Percentiles rank a stretch among this genome's conserved stretches.
Evolutionary conservation across 306 rosid genomes (phyloP).

Genomic region (Crotalaria pallida): DNA sequence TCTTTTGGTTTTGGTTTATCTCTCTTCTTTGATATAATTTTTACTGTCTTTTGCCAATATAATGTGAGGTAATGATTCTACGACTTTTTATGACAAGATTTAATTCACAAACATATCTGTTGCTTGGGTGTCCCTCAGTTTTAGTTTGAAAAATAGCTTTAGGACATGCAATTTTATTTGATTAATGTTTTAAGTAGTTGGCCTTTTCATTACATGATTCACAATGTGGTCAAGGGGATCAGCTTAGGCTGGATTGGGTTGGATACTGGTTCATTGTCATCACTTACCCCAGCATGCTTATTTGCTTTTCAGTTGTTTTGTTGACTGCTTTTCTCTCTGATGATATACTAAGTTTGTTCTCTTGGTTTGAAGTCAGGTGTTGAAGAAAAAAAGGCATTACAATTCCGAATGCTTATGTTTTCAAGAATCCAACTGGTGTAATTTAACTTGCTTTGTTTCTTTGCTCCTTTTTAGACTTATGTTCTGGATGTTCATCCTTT

Average conservation of each 20-base stretch:
- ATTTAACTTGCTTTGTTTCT: constrained; percentile 15
- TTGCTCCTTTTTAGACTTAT: constrained; percentile 63
- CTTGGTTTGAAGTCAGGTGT: not conserved
- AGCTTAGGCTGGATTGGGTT: not conserved
- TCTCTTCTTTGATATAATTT: not conserved
- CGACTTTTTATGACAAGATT: not conserved
- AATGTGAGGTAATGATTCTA: not conserved
- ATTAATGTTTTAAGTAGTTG: not conserved
- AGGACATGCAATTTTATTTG: not conserved
- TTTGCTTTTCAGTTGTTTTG: constrained; percentile 8
- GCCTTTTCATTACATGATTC: not conserved
- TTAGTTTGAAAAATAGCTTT: not conserved
- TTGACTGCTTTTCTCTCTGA: not conserved
- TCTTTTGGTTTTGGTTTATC: constrained; percentile 19
- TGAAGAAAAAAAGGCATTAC: not conserved
- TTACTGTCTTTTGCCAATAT: not conserved
- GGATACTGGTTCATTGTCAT: not conserved
- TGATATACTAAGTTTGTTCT: not conserved
- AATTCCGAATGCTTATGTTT: constrained; percentile 8
- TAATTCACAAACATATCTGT: not conserved
- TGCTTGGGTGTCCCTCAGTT: constrained; percentile 13
- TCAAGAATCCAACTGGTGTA: not conserved
- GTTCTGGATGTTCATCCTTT: constrained; percentile 99
- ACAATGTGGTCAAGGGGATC: not conserved
- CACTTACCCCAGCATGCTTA: not conserved